Evolutionary conservation across 345 rosid species (phyloP).

Genomic region (Hibiscus mutabilis): DNA sequence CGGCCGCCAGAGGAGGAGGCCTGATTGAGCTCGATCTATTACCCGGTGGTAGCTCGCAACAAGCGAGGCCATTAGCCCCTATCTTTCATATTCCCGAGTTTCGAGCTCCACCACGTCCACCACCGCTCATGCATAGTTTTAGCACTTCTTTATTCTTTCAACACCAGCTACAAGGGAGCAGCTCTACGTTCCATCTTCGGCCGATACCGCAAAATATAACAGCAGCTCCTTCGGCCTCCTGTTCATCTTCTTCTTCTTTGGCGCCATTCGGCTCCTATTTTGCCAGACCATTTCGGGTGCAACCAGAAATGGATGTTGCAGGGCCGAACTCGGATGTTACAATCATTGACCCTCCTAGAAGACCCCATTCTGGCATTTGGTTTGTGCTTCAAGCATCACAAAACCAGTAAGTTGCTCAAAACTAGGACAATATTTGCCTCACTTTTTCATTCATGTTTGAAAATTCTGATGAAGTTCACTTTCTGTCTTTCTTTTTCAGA

Average conservation of each 20-base stretch:
- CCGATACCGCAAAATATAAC: slow-evolving; percentile 39
- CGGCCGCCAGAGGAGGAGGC: slow-evolving; percentile 28
- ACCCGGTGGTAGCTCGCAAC: slow-evolving; percentile 26
- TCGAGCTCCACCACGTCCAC: slow-evolving; percentile 30
- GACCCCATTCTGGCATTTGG: slow-evolving; percentile 94
- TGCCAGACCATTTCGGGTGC: slow-evolving; percentile 49
- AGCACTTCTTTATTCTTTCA: slow-evolving; percentile 34
- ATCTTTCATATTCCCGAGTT: slow-evolving; percentile 33
- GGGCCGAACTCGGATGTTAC: slow-evolving; percentile 67
- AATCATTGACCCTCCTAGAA: slow-evolving; percentile 69
- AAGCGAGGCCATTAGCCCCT: slow-evolving; percentile 30
- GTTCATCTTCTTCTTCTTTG: slow-evolving; percentile 33
- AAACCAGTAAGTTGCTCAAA: slow-evolving; percentile 67
- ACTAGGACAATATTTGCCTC: neutral
- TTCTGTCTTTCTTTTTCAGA: slow-evolving; percentile 30
- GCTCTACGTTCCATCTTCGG: slow-evolving; percentile 34
- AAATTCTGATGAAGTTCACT: neutral
- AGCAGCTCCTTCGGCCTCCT: slow-evolving; percentile 24
- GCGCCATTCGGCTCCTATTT: slow-evolving; percentile 60
- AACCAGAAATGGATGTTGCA: slow-evolving; percentile 39
- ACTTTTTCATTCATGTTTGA: neutral
- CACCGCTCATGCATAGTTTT: slow-evolving; percentile 21
- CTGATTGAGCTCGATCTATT: slow-evolving; percentile 71
- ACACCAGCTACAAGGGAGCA: slow-evolving; percentile 35
- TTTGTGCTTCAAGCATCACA: slow-evolving; percentile 84